These are phyloP conservation scores for Coemansia javaensis DNA, from an alignment of 192 early-diverging fungal genomes.

Conservation along the genomic window DNA sequence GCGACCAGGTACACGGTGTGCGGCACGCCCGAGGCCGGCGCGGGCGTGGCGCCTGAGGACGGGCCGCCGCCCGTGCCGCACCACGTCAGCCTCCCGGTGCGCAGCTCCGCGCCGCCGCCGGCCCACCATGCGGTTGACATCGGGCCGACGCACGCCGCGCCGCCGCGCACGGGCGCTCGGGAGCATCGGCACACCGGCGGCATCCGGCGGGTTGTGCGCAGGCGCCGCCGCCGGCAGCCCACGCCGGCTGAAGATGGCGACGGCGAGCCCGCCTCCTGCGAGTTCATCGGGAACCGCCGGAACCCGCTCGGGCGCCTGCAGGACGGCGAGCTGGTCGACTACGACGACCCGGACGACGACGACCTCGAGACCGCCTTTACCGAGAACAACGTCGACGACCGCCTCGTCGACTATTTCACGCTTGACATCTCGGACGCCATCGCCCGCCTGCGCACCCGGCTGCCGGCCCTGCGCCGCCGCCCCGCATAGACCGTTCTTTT, in stretches of 20 bases:
- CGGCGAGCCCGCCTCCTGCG: slow-evolving; percentile 13
- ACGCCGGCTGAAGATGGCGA: not conserved
- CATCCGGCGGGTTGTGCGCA: slow-evolving; percentile 22
- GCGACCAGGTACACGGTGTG: slow-evolving; percentile 8
- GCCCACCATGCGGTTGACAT: not conserved
- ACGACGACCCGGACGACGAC: slow-evolving; percentile 39
- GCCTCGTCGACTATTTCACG: slow-evolving; percentile 37
- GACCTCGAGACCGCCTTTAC: slow-evolving; percentile 35
- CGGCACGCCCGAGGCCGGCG: slow-evolving; percentile 27
- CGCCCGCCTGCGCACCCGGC: slow-evolving; percentile 16
- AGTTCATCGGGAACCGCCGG: slow-evolving; percentile 37
- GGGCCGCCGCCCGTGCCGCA: slow-evolving; percentile 1
- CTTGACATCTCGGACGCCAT: slow-evolving; percentile 24
- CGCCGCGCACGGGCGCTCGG: not conserved
- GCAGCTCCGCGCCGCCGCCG: not conserved
- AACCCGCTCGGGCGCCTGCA: slow-evolving; percentile 42
- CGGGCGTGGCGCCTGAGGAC: too few relatives aligned
- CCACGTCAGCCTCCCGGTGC: slow-evolving; percentile 15
- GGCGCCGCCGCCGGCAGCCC: slow-evolving; percentile 3
- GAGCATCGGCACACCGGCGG: not conserved
- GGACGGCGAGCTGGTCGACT: slow-evolving; percentile 46
- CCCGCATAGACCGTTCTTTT: too few relatives aligned
- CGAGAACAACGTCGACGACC: slow-evolving; percentile 42
- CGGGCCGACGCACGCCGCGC: not conserved
- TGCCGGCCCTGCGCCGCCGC: slow-evolving; percentile 15